Evolutionary conservation across 768 basidiomycete genomes (phyloP).

Genomic region (Lactifluus rugatus): DNA sequence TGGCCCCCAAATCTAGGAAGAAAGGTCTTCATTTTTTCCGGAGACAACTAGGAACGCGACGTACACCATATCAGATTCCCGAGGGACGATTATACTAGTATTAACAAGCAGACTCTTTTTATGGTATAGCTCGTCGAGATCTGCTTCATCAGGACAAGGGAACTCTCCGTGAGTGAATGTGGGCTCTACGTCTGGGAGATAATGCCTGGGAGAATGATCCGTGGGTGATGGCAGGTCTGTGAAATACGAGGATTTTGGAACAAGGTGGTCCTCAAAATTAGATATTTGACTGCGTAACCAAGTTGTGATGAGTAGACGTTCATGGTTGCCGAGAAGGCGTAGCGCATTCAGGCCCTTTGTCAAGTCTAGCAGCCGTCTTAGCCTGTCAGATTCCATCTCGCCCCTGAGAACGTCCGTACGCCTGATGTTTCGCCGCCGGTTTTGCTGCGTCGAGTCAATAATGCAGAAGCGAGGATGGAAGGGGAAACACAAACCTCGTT

Average conservation of each 20-base stretch:
- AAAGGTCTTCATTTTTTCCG: neutral
- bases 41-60: neutral
- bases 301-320: conserved; percentile 27
- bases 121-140: conserved; percentile 1
- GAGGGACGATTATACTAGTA: neutral
- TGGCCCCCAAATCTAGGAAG: neutral
- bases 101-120: neutral
- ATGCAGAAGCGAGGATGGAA: neutral
- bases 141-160: neutral
- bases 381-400: conserved; percentile 47
- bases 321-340: conserved; percentile 11
- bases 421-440: conserved; percentile 45
- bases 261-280: neutral
- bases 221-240: neutral
- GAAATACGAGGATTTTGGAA: neutral
- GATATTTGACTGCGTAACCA: conserved; percentile 22
- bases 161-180: neutral
- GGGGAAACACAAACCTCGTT: conserved; percentile 43
- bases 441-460: conserved; percentile 32
- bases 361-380: conserved; percentile 39
- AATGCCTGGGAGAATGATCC: neutral
- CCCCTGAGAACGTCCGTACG: conserved; percentile 42
- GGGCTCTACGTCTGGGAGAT: neutral
- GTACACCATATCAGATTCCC: conserved; percentile 4
- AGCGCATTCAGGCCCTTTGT: conserved; percentile 19